Base-by-base conservation (phyloP, 2,329 filamentous ascomycete genomes). In the Trichoderma oligosporum region DNA sequence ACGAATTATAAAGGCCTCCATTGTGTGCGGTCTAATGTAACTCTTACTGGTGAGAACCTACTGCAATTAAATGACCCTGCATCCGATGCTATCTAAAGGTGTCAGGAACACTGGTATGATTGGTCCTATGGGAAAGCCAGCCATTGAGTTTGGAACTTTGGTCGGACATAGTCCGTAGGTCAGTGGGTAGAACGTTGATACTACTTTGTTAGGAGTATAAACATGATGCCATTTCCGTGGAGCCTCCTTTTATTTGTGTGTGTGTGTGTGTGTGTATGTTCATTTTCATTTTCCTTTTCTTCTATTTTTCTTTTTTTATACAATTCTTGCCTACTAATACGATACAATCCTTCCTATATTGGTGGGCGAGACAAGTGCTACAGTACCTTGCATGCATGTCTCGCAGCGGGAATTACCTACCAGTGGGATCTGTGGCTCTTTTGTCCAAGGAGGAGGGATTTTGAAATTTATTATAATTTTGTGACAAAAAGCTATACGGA, bases 311-410 rank as follows among this genome's bases (percentile, higher is more conserved):
- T 18, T 39, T 49, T 51, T 16, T 42, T 56, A 7, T 8, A 25
- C 4, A 11, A 38, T 24, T 3, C n/a, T 27, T 27, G 9, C 11
- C 42, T 31, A 12, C 47, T 9, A 33, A 18, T 20, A 53, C n/a
- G n/a, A n/a, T n/a, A n/a, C n/a, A n/a, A n/a, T n/a, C n/a, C n/a
- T n/a, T n/a, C n/a, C n/a, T n/a, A n/a, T n/a, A n/a, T n/a, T n/a
- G n/a, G n/a, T n/a, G n/a, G 51, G 39, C 20, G 39, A 54, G 39
- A 53, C 29, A 25, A 31, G 29, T 27, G 29, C 39, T 18, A 45
- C 51, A 35, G 31, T 44, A 35, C 20, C 51, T 54, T 29, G 39
- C 22, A 45, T 54, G 51, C 51, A 54, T 45, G 51, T 54, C 51
- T 54, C 51, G n/a, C 39, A 54, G 51, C 39, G 51, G 51, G 39